Evolutionary conservation across 2,329 filamentous ascomycete species (phyloP), one percentile per base, ranked within the genome.

Genomic region (Drechslerella coelobrocha): DNA sequence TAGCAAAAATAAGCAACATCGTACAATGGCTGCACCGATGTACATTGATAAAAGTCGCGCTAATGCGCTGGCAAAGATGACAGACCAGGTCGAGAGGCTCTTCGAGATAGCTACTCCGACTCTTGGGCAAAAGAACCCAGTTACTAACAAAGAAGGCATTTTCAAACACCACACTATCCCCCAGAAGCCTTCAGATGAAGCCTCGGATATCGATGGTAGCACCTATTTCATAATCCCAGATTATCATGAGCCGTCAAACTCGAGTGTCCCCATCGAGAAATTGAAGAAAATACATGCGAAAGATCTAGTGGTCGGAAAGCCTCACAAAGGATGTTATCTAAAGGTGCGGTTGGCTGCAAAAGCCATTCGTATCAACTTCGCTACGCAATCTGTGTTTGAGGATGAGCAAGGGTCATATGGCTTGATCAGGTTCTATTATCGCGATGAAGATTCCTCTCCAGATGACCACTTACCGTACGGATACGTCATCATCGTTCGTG

Each of bases 281-380:
- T 14, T 71, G 23, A 71, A 37, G 27, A 71, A 71, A 23, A 50
- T 71, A 19, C 66, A 63, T 21, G 48, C 47, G 4, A 63, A 62
- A 29, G 66, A 71, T 37, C 53, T 71, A 0, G 34, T 62, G 7
- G 24, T 71, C 12, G 66, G 66, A 2, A 59, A 55, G 12, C 59
- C 53, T 8, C 66, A 71, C 21, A 55, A 23, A 8, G 59, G 66
- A 1, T 14, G 37, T 19, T 63, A 71, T 34, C 31, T 71, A 2
- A 71, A 63, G 26, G 43, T 63, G 7, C 48, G 43, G 14, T 17
- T 63, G 8, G 27, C 21, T 8, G 17, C 9, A 21, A 52, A 5
- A 12, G 26, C 66, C 24, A 29, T 31, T 2, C 34, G 41, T 6
- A 31, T 27, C 9, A 59, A 71, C 4, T 43, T 21, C 26, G 39